These are phyloP conservation scores for Actinomortierella wolfii DNA, from an alignment of 371 early-diverging fungal species.

Conservation along the genomic window DNA sequence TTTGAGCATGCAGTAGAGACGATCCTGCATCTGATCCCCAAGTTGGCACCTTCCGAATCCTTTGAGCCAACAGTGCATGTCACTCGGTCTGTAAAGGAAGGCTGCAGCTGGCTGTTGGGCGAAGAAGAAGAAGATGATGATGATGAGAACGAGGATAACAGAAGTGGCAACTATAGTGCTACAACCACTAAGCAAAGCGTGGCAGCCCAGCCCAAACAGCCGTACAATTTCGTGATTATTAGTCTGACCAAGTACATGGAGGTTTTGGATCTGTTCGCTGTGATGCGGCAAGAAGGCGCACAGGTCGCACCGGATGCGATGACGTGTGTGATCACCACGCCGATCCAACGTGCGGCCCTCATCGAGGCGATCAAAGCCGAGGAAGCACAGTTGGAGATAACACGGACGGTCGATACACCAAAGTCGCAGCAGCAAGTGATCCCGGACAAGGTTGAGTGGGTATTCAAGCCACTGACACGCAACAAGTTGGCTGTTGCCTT, in stretches of 20 bases:
- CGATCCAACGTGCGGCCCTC: slow-evolving; percentile 60
- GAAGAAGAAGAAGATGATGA: too few species aligned
- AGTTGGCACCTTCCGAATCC: slow-evolving; percentile 20
- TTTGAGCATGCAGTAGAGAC: slow-evolving; percentile 31
- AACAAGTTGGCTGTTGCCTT: slow-evolving; percentile 60
- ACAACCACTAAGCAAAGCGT: slow-evolving; percentile 6
- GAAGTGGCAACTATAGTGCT: slow-evolving; percentile 5
- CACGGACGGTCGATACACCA: not conserved
- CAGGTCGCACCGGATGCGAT: slow-evolving; percentile 50
- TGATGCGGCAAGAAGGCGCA: slow-evolving; percentile 46
- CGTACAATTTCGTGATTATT: slow-evolving; percentile 59
- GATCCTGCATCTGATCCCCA: slow-evolving; percentile 27
- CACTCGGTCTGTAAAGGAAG: slow-evolving; percentile 25
- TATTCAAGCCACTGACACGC: slow-evolving; percentile 64
- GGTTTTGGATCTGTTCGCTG: slow-evolving; percentile 50
- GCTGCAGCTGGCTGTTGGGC: slow-evolving; percentile 29
- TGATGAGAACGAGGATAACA: too few species aligned
- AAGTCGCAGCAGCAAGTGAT: slow-evolving; percentile 14
- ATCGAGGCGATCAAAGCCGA: slow-evolving; percentile 54
- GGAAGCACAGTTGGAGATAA: slow-evolving; percentile 27
- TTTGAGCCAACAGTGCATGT: slow-evolving; percentile 26
- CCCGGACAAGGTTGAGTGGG: slow-evolving; percentile 56
- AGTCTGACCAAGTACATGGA: slow-evolving; percentile 55
- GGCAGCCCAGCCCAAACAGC: not conserved
- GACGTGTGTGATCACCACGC: slow-evolving; percentile 60